A percentile compares a stretch with the other conserved stretches of the same genome.
These are phyloP conservation scores for Moricandia arvensis DNA, from an alignment of 345 rosid species.

Conservation along the genomic window DNA sequence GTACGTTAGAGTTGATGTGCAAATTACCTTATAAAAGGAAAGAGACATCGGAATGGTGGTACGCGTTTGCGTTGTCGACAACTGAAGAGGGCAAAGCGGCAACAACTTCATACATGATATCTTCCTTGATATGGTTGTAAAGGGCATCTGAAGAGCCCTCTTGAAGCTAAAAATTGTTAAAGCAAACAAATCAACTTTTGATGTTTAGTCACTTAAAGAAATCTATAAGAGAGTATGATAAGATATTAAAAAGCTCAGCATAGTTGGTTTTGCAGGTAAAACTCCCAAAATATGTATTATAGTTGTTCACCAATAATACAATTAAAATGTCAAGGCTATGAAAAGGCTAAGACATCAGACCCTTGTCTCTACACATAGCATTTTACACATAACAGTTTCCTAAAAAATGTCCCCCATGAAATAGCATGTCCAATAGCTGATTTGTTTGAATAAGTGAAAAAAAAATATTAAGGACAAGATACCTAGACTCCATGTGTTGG, in stretches of 20 bases:
- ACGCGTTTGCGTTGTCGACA: constrained; percentile 44
- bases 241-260: background rate
- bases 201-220: constrained; percentile 12
- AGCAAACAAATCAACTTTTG: constrained; percentile 1
- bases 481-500: constrained; percentile 76
- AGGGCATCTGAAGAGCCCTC: constrained; percentile 83
- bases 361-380: constrained; percentile 7
- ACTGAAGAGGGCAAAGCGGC: constrained; percentile 61
- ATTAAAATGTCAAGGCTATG: constrained; percentile 2
- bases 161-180: constrained; percentile 56
- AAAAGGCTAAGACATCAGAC: constrained; percentile 4
- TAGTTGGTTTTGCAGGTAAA: constrained; percentile 1
- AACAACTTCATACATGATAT: constrained; percentile 59
- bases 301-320: background rate
- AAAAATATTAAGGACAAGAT: constrained; percentile 21
- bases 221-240: background rate
- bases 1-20: background rate
- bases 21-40: constrained; percentile 70
- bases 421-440: background rate
- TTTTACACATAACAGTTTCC: background rate
- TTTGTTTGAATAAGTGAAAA: constrained; percentile 10
- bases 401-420: background rate
- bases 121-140: constrained; percentile 67
- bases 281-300: background rate
- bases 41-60: constrained; percentile 61